phyloP scores from a whole-genome alignment of 495 filamentous ascomycete species.

The Annulohypoxylon nitens region DNA sequence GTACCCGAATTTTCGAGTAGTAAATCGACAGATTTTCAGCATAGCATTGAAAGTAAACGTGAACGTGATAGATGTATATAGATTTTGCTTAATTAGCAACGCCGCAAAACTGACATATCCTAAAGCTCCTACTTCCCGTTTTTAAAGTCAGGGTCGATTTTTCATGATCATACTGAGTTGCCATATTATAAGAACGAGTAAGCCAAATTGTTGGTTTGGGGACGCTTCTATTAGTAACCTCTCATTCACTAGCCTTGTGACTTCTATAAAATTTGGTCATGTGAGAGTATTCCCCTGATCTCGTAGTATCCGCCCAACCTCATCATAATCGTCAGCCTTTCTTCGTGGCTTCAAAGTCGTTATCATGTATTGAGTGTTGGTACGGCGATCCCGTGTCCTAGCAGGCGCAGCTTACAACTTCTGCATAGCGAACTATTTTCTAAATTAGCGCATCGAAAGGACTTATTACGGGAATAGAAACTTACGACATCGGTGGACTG shows the following conservation, averaged over 20 bases:
- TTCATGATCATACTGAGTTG: background rate
- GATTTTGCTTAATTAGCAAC: background rate
- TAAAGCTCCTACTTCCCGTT: background rate
- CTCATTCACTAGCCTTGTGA: conserved; percentile 39
- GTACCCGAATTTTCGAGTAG: conserved; percentile 9
- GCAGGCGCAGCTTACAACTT: conserved; percentile 75
- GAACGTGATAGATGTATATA: background rate
- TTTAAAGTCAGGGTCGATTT: background rate
- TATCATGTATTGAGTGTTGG: conserved; percentile 46
- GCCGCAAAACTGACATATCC: background rate
- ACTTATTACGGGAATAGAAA: conserved; percentile 22
- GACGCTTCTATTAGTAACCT: conserved; percentile 33
- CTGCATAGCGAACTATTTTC: conserved; percentile 79
- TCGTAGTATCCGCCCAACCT: conserved; percentile 45
- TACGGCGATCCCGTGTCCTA: background rate
- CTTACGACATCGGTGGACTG: conserved; percentile 92
- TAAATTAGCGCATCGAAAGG: conserved; percentile 21
- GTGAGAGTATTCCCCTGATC: conserved; percentile 36
- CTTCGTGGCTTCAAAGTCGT: conserved; percentile 43
- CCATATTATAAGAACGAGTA: background rate
- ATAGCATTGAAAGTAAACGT: background rate
- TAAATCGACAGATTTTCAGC: conserved; percentile 13
- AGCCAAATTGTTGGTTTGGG: background rate
- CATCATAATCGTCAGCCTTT: conserved; percentile 46
- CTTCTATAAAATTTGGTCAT: conserved; percentile 44